Conservation (phyloP, 2,329 filamentous ascomycete species). For the Penicillium sp. region DNA sequence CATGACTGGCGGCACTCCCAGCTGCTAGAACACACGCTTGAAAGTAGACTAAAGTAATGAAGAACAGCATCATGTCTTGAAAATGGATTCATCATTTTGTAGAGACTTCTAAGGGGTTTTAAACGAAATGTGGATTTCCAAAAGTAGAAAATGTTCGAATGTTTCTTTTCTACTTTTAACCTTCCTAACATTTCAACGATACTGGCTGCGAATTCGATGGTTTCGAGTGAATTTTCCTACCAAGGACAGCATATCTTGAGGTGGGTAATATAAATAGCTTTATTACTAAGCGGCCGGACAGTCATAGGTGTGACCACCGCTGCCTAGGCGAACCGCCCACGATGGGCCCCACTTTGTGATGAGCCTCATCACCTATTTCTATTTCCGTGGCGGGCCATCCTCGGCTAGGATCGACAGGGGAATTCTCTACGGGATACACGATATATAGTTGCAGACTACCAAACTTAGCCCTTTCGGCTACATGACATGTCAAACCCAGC, state of each 20-base stretch:
- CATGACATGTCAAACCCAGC: not conserved
- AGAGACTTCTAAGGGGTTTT: not conserved
- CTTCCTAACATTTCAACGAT: not conserved
- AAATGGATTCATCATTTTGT: not conserved
- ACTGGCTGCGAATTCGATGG: too few species aligned
- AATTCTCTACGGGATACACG: not conserved
- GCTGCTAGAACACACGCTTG: not conserved
- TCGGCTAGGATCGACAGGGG: not conserved
- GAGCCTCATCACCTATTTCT: not conserved
- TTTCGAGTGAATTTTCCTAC: too few species aligned
- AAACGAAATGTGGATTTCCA: not conserved
- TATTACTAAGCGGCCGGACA: not conserved
- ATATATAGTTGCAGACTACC: not conserved
- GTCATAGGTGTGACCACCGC: not conserved
- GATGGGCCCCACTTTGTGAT: not conserved
- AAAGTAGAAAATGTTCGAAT: not conserved
- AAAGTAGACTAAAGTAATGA: not conserved
- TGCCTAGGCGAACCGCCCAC: constrained; percentile 1
- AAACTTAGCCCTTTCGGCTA: not conserved
- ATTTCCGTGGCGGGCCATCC: not conserved
- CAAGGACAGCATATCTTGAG: too few species aligned
- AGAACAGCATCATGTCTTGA: not conserved
- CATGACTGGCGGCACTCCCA: not conserved
- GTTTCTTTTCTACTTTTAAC: not conserved
- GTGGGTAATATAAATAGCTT: too few species aligned